These are phyloP conservation scores for Cicer pinnatifidum DNA, from an alignment of 306 rosid species.

Conservation along the genomic window DNA sequence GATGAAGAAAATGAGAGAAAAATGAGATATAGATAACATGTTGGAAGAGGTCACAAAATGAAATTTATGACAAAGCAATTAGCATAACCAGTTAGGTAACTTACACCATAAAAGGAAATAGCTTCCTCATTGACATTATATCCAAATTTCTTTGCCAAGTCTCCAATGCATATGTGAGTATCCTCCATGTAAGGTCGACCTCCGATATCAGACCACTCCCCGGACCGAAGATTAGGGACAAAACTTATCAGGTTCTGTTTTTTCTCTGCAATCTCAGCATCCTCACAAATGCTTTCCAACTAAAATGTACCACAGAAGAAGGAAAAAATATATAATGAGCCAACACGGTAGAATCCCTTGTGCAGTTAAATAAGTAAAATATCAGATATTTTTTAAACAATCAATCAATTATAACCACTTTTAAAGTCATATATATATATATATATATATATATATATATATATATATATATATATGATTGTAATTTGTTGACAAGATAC, in stretches of 20 bases:
- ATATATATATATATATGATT: too few relatives aligned
- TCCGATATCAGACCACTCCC: conserved; percentile 96
- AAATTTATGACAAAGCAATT: conserved; percentile 31
- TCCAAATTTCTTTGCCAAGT: conserved; percentile 74
- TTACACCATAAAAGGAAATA: conserved; percentile 91
- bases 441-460: too few relatives aligned
- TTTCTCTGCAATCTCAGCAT: conserved; percentile 62
- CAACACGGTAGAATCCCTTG: conserved; percentile 26
- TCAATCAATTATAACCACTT: too few relatives aligned
- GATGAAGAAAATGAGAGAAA: background rate
- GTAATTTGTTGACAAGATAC: too few relatives aligned
- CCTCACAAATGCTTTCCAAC: conserved; percentile 93
- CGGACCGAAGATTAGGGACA: conserved; percentile 75
- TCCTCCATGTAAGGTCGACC: conserved; percentile 81
- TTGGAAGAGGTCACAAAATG: conserved; percentile 12
- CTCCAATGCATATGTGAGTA: conserved; percentile 85
- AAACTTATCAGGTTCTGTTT: conserved; percentile 58
- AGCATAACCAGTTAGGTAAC: conserved; percentile 40
- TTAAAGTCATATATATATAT: too few relatives aligned
- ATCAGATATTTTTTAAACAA: too few relatives aligned
- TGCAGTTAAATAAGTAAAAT: background rate
- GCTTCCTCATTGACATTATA: conserved; percentile 54
- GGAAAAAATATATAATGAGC: conserved; percentile 2
- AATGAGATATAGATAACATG: background rate
- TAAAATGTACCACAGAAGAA: conserved; percentile 42